Percentiles rank a stretch among this genome's conserved stretches.
Evolutionary conservation across 768 basidiomycete species (phyloP).

Genomic region (Rhodotorula paludigena): DNA sequence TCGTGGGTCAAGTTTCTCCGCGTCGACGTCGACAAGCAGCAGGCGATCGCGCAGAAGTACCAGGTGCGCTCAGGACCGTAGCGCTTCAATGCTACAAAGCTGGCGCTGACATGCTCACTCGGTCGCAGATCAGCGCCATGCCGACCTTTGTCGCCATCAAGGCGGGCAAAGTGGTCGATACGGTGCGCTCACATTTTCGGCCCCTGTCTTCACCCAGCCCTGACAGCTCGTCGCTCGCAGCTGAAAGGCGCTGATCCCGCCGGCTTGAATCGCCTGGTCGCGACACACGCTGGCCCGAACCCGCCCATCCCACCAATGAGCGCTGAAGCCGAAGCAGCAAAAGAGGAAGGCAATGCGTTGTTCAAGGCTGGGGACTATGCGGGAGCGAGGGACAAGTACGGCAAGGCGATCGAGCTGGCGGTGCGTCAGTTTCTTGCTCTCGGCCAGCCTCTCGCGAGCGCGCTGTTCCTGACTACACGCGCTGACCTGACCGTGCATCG

Average conservation of each 20-base stretch:
- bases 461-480: too few species aligned
- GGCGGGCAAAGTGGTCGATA: constrained; percentile 22
- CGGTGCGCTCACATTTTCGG: constrained; percentile 1
- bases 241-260: constrained; percentile 37
- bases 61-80: too few species aligned
- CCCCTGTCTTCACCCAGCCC: too few species aligned
- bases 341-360: constrained; percentile 19
- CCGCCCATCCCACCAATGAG: constrained; percentile 29
- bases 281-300: constrained; percentile 35
- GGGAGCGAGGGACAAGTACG: constrained; percentile 7
- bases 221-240: background rate
- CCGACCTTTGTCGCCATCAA: constrained; percentile 37
- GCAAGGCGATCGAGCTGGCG: constrained; percentile 13
- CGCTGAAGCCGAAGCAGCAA: constrained; percentile 11
- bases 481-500: too few species aligned
- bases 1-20: constrained; percentile 26
- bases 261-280: constrained; percentile 20
- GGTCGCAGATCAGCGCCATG: constrained; percentile 23
- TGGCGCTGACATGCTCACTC: background rate
- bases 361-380: constrained; percentile 27
- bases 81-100: constrained; percentile 17
- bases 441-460: too few species aligned
- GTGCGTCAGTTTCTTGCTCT: background rate
- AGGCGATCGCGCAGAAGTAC: constrained; percentile 15
- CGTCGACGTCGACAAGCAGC: constrained; percentile 19